Evolutionary conservation across 208 protist genomes (phyloP).

Genomic region (Novymonas esmeraldas): DNA sequence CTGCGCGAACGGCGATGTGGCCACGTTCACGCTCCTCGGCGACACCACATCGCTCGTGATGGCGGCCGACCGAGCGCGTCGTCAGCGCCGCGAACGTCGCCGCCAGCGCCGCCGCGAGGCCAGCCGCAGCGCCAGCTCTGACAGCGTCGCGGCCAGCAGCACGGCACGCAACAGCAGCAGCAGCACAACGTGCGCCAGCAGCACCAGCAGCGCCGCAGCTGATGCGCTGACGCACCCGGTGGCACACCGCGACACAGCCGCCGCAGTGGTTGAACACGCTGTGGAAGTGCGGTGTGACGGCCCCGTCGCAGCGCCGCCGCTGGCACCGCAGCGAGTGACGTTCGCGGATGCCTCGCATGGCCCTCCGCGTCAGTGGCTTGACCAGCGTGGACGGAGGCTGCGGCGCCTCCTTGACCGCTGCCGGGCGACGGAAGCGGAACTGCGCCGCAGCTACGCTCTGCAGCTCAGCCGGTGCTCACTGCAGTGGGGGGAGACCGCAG

Average conservation of each 20-base stretch:
- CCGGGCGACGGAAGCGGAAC: conserved; percentile 11
- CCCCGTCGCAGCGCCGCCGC: background rate
- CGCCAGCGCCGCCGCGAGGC: background rate
- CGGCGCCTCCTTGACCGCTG: conserved; percentile 12
- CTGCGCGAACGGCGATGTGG: conserved; percentile 30
- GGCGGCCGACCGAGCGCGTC: conserved; percentile 21
- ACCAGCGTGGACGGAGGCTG: conserved; percentile 16
- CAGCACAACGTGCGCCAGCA: conserved; percentile 5
- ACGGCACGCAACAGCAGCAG: background rate
- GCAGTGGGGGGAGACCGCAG: conserved; percentile 20
- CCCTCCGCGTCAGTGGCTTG: background rate
- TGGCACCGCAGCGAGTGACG: background rate
- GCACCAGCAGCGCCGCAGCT: conserved; percentile 1
- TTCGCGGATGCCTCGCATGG: background rate
- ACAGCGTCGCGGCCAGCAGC: conserved; percentile 2
- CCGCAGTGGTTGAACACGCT: background rate
- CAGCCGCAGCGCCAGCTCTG: background rate
- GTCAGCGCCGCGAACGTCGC: conserved; percentile 2
- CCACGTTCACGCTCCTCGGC: conserved; percentile 21
- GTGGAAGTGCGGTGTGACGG: background rate
- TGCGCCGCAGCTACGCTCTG: conserved; percentile 17
- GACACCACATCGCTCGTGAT: conserved; percentile 27
- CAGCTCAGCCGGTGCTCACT: conserved; percentile 32
- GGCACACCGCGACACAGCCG: background rate
- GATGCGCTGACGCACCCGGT: background rate